Percentiles rank a stretch among this genome's conserved stretches.
Evolutionary conservation across 495 filamentous ascomycete genomes (phyloP).

Genomic region (Hypoxylon rickii): DNA sequence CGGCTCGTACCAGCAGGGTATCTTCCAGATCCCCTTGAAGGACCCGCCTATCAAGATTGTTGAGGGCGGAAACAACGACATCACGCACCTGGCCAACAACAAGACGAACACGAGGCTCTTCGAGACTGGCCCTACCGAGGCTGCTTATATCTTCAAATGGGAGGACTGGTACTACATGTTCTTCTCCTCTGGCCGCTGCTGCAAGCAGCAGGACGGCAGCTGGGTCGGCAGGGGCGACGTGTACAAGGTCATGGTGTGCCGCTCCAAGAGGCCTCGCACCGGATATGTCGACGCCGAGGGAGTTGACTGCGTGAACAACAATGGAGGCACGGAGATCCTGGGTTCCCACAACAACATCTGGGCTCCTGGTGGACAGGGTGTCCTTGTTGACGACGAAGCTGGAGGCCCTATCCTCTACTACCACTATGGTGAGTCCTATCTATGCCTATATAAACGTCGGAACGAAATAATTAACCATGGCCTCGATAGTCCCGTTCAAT

Average conservation of each 20-base stretch:
- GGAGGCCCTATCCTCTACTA: constrained; percentile 63
- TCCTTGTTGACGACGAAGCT: constrained; percentile 25
- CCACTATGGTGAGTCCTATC: constrained; percentile 52
- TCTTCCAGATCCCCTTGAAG: constrained; percentile 63
- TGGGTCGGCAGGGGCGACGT: constrained; percentile 60
- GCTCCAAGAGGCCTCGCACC: constrained; percentile 53
- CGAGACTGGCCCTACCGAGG: constrained; percentile 55
- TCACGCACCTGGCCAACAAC: constrained; percentile 60
- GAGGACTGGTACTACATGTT: constrained; percentile 66
- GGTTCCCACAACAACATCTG: constrained; percentile 63
- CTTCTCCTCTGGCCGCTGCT: constrained; percentile 65
- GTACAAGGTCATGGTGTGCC: constrained; percentile 68
- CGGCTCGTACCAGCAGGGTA: constrained; percentile 68
- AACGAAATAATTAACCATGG: constrained; percentile 4
- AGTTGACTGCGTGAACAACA: constrained; percentile 50
- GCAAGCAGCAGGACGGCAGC: constrained; percentile 48
- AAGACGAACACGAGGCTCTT: constrained; percentile 36
- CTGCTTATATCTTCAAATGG: constrained; percentile 56
- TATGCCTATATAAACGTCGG: not conserved
- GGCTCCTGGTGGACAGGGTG: constrained; percentile 67
- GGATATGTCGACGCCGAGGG: constrained; percentile 64
- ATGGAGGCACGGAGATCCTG: constrained; percentile 65
- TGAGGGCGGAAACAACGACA: constrained; percentile 23
- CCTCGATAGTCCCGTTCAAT: constrained; percentile 61
- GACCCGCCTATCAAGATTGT: constrained; percentile 19